Evolutionary conservation across 352 stramenopile genomes (phyloP).

Genomic region (Paralagenidium karlingii): DNA sequence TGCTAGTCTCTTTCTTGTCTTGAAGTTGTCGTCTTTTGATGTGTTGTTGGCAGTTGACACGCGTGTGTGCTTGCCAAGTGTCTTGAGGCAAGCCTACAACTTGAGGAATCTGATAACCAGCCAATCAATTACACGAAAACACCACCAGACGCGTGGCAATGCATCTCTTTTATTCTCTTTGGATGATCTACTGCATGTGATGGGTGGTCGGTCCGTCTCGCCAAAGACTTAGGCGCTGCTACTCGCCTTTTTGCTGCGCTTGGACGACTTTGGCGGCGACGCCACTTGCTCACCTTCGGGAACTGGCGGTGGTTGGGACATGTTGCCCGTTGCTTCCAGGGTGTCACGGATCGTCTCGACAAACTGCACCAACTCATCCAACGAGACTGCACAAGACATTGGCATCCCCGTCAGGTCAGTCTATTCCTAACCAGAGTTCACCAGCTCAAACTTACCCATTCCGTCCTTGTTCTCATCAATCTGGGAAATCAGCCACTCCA

Average conservation of each 20-base stretch:
- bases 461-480: slow-evolving; percentile 88
- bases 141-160: too few species aligned
- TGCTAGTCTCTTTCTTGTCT: too few species aligned
- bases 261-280: not conserved
- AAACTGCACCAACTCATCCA: slow-evolving; percentile 89
- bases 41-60: too few species aligned
- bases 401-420: slow-evolving; percentile 9
- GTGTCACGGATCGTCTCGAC: slow-evolving; percentile 79
- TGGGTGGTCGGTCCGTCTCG: too few species aligned
- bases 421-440: slow-evolving; percentile 5
- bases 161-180: too few species aligned
- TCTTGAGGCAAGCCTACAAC: too few species aligned
- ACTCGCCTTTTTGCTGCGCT: slow-evolving; percentile 1
- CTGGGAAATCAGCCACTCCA: slow-evolving; percentile 89
- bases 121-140: too few species aligned
- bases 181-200: too few species aligned
- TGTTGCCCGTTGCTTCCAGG: slow-evolving; percentile 74
- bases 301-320: slow-evolving; percentile 36
- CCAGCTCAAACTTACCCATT: slow-evolving; percentile 38
- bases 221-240: too few species aligned
- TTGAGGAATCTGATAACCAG: too few species aligned
- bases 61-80: too few species aligned
- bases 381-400: slow-evolving; percentile 55
- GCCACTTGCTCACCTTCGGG: slow-evolving; percentile 4
- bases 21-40: too few species aligned